Evolutionary conservation across 1,284 basidiomycete genomes (phyloP).

Genomic region (Flammula alnicola): DNA sequence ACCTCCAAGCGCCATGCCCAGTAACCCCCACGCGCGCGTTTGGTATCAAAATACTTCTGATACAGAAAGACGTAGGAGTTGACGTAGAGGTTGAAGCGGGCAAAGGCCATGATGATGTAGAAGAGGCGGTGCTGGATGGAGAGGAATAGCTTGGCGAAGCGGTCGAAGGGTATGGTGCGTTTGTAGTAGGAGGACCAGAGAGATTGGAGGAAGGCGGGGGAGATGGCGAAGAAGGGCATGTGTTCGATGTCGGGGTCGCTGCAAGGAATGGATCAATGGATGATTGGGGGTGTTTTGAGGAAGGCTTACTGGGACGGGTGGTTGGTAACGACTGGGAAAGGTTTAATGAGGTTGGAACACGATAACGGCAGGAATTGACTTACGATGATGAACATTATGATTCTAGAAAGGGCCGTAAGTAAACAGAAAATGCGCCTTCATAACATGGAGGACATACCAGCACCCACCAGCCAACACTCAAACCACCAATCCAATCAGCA

Average conservation of each 20-base stretch:
- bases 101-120: slow-evolving; percentile 91
- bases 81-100: slow-evolving; percentile 94
- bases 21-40: slow-evolving; percentile 60
- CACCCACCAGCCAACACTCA: slow-evolving; percentile 98
- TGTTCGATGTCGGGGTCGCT: slow-evolving; percentile 97
- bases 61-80: slow-evolving; percentile 85
- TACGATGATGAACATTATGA: slow-evolving; percentile 95
- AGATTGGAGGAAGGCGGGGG: slow-evolving; percentile 82
- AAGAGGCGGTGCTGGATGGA: slow-evolving; percentile 91
- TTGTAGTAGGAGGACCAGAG: slow-evolving; percentile 97
- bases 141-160: slow-evolving; percentile 69
- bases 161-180: slow-evolving; percentile 83
- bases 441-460: slow-evolving; percentile 60
- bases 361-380: slow-evolving; percentile 38
- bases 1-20: slow-evolving; percentile 81
- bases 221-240: slow-evolving; percentile 96
- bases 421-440: not conserved
- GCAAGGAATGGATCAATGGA: slow-evolving; percentile 31
- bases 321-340: slow-evolving; percentile 84
- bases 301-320: slow-evolving; percentile 87
- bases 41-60: slow-evolving; percentile 63
- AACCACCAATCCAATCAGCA: slow-evolving; percentile 87
- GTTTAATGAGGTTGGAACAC: slow-evolving; percentile 15
- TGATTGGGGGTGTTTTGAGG: not conserved
- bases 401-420: slow-evolving; percentile 58